phyloP scores from a whole-genome alignment of 2,329 filamentous ascomycete genomes.

The Immersiporthe knoxdaviesiana region DNA sequence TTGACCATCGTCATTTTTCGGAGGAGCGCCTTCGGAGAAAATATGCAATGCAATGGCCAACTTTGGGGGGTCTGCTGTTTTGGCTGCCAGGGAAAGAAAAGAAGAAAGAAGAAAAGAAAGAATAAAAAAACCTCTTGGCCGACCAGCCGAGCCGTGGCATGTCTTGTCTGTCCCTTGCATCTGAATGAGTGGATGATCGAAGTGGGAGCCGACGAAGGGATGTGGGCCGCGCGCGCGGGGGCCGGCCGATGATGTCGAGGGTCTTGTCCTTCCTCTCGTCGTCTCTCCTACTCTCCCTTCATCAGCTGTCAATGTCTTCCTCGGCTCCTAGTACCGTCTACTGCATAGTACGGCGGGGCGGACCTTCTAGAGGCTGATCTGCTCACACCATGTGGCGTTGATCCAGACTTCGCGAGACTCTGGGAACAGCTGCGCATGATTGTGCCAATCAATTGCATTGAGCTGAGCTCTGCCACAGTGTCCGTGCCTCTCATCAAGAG shows the following conservation, averaged over 20 bases:
- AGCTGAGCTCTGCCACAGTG: background rate
- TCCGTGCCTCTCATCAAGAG: background rate
- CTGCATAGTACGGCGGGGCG: background rate
- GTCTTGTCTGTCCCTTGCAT: slow-evolving; percentile 3
- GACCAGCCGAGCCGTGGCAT: background rate
- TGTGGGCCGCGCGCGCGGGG: background rate
- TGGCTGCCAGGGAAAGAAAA: no score
- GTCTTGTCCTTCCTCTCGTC: background rate
- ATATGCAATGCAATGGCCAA: background rate
- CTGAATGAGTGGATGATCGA: background rate
- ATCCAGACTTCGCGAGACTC: background rate
- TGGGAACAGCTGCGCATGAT: background rate
- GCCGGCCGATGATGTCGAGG: background rate
- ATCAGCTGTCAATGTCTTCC: background rate
- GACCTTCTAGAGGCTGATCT: background rate
- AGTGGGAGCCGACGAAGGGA: slow-evolving; percentile 2
- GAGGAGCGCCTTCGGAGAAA: background rate
- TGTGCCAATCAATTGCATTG: background rate
- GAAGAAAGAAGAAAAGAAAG: no score
- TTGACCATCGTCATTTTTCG: background rate
- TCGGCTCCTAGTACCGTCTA: background rate
- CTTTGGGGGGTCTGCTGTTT: background rate
- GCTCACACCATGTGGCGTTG: background rate
- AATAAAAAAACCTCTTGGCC: background rate
- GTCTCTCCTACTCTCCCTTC: no score